Conservation (phyloP, 2,329 filamentous ascomycete genomes). For the Curvularia sp. region DNA sequence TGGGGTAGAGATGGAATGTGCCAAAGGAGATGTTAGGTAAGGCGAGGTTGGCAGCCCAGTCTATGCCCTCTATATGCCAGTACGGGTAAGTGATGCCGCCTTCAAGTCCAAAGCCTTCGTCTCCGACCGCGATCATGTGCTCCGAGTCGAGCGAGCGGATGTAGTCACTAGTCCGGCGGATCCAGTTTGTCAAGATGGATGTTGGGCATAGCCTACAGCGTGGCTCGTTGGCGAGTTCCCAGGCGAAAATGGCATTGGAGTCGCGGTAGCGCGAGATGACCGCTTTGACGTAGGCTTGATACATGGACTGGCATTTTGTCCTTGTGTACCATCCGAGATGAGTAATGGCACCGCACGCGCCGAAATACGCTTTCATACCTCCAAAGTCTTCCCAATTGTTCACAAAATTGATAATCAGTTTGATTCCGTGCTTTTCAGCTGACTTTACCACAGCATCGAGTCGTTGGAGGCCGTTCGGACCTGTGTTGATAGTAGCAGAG, state of each 20-base stretch:
- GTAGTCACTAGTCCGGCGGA: constrained; percentile 62
- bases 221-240: constrained; percentile 73
- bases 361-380: constrained; percentile 66
- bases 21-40: constrained; percentile 64
- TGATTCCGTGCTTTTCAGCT: constrained; percentile 66
- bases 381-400: constrained; percentile 76
- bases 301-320: constrained; percentile 56
- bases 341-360: constrained; percentile 59
- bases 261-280: constrained; percentile 66
- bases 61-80: constrained; percentile 57
- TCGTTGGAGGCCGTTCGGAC: constrained; percentile 66
- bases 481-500: constrained; percentile 66
- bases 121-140: constrained; percentile 69
- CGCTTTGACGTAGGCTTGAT: constrained; percentile 66
- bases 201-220: constrained; percentile 67
- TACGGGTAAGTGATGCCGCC: constrained; percentile 59
- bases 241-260: constrained; percentile 68
- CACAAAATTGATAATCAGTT: constrained; percentile 70
- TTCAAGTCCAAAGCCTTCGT: constrained; percentile 63
- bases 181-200: constrained; percentile 67
- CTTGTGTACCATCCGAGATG: constrained; percentile 66
- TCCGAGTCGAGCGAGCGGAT: constrained; percentile 67
- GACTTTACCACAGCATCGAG: constrained; percentile 69
- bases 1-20: constrained; percentile 61
- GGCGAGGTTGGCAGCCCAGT: constrained; percentile 60